A percentile compares a stretch with the other conserved stretches of the same genome.
phyloP scores from a whole-genome alignment of 1,284 basidiomycete species.

The Phylloporus sp. region DNA sequence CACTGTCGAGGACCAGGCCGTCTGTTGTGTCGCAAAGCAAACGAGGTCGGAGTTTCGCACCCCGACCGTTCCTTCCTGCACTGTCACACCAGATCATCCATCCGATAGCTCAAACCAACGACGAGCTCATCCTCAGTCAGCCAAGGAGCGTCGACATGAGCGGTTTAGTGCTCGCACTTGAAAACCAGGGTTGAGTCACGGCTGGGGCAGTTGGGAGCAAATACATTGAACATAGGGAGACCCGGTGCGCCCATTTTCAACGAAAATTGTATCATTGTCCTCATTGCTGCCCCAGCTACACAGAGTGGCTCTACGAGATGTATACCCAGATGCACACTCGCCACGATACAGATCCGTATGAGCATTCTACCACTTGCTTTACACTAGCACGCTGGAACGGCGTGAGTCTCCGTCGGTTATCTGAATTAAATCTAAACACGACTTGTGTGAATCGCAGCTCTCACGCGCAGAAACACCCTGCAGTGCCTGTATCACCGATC shows the following conservation, averaged over 20 bases:
- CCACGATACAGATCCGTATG: constrained; percentile 54
- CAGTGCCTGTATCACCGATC: too few species aligned
- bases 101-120: constrained; percentile 15
- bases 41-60: too few species aligned
- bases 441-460: too few species aligned
- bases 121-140: constrained; percentile 45
- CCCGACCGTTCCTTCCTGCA: too few species aligned
- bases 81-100: too few species aligned
- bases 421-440: too few species aligned
- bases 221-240: constrained; percentile 59
- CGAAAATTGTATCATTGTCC: constrained; percentile 8
- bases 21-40: too few species aligned
- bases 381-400: too few species aligned
- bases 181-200: constrained; percentile 68
- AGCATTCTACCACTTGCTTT: too few species aligned
- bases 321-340: constrained; percentile 79
- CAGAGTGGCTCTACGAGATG: constrained; percentile 85
- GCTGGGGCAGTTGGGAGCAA: constrained; percentile 76
- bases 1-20: too few species aligned
- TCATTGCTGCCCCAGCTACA: constrained; percentile 53
- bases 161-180: constrained; percentile 80
- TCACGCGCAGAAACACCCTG: too few species aligned
- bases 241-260: constrained; percentile 56
- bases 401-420: too few species aligned
- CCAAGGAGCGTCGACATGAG: constrained; percentile 85